Evolutionary conservation across 345 rosid species (phyloP).

Genomic region (Brassica napus): DNA sequence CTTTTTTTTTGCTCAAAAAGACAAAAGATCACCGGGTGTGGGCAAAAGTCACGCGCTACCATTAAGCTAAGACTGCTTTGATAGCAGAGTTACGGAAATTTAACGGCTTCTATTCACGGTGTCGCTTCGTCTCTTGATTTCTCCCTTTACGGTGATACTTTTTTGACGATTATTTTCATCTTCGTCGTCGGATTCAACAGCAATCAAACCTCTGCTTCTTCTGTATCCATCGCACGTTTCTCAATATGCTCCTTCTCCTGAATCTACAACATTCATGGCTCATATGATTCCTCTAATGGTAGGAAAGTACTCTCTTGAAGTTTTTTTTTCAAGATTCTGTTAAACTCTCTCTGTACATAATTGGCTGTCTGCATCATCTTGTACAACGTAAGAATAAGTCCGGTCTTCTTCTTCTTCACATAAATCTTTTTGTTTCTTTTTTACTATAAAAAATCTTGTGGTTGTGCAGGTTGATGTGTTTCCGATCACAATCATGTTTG

Average conservation of each 20-base stretch:
- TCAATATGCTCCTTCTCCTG: constrained; percentile 17
- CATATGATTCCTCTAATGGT: too few species aligned
- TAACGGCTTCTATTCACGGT: not conserved
- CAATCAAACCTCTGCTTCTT: constrained; percentile 8
- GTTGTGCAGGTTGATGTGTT: constrained; percentile 66
- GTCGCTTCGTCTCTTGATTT: not conserved
- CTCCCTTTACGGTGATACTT: not conserved
- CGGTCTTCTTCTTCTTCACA: not conserved
- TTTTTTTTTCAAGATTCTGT: too few species aligned
- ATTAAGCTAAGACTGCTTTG: too few species aligned
- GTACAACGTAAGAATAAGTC: constrained; percentile 62
- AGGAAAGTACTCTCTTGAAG: too few species aligned
- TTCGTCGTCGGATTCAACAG: not conserved
- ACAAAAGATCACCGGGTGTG: too few species aligned
- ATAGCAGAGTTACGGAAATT: too few species aligned
- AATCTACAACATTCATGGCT: too few species aligned
- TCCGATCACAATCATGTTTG: constrained; percentile 87
- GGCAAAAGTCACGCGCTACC: too few species aligned
- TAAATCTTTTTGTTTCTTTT: not conserved
- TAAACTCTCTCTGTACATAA: too few species aligned
- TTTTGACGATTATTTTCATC: not conserved
- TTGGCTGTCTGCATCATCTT: constrained; percentile 66
- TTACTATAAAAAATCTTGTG: not conserved
- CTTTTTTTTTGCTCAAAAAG: too few species aligned
- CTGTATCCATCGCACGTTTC: not conserved